Conservation (phyloP, 129 eudicot genomes). For the Ambrosia trifida region DNA sequence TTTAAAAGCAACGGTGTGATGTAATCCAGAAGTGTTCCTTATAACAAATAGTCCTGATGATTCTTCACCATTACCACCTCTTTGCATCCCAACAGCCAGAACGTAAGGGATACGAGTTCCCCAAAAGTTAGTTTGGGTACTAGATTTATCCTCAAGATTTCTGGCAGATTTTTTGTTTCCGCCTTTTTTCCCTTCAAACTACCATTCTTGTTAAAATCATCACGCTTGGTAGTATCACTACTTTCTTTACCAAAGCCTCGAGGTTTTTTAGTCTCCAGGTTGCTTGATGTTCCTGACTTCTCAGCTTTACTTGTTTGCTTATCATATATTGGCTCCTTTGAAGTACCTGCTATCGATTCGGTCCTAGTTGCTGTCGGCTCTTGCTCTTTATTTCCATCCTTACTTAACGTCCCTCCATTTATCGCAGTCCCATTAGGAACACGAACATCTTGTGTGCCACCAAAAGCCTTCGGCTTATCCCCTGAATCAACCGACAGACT, state of each 20-base stretch:
- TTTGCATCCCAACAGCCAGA: slow-evolving; percentile 65
- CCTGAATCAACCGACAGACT: slow-evolving; percentile 26
- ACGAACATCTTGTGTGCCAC: slow-evolving; percentile 23
- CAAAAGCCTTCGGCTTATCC: slow-evolving; percentile 64
- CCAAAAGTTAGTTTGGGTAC: slow-evolving; percentile 46
- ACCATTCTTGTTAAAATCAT: slow-evolving; percentile 25
- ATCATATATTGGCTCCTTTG: slow-evolving; percentile 37
- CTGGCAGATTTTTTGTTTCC: slow-evolving; percentile 27
- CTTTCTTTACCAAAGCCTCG: slow-evolving; percentile 34
- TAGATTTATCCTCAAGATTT: slow-evolving; percentile 19
- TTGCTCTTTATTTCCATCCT: slow-evolving; percentile 35
- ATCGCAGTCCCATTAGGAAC: slow-evolving; percentile 25
- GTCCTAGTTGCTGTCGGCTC: slow-evolving; percentile 21
- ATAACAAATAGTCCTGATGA: slow-evolving; percentile 52
- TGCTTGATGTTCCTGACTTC: slow-evolving; percentile 34
- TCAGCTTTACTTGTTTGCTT: slow-evolving; percentile 27
- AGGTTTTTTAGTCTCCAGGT: slow-evolving; percentile 36
- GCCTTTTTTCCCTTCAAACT: slow-evolving; percentile 27
- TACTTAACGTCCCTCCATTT: slow-evolving; percentile 1
- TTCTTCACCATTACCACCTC: slow-evolving; percentile 45
- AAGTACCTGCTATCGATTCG: slow-evolving; percentile 27
- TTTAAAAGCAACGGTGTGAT: slow-evolving; percentile 76
- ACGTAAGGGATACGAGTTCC: slow-evolving; percentile 78
- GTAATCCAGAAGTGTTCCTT: slow-evolving; percentile 38
- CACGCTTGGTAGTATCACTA: slow-evolving; percentile 6